A percentile compares a stretch with the other conserved stretches of the same genome.
phyloP scores from a whole-genome alignment of 1,284 basidiomycete species.

The Fistulinella cinereoalba region DNA sequence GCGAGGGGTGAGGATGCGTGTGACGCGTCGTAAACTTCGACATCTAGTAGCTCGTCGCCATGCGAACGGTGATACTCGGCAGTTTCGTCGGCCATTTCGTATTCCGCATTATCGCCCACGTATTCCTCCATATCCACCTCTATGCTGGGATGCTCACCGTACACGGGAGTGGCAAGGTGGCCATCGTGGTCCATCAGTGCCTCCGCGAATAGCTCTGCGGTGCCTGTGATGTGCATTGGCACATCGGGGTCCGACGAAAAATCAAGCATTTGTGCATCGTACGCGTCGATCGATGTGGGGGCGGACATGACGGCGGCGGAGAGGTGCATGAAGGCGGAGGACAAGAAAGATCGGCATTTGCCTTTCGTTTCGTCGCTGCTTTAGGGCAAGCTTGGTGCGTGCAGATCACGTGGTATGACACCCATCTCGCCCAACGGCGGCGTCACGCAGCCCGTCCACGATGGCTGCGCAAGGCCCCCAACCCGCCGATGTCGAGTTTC shows the following conservation, averaged over 20 bases:
- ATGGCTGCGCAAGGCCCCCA: slow-evolving; percentile 16
- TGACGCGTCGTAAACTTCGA: slow-evolving; percentile 61
- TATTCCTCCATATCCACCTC: slow-evolving; percentile 74
- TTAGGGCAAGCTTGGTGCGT: slow-evolving; percentile 37
- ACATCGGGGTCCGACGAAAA: slow-evolving; percentile 61
- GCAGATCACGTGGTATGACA: slow-evolving; percentile 28
- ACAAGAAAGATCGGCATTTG: slow-evolving; percentile 18
- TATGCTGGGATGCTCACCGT: slow-evolving; percentile 43
- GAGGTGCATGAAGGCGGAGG: slow-evolving; percentile 14
- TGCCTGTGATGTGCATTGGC: slow-evolving; percentile 50
- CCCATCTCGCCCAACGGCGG: slow-evolving; percentile 8
- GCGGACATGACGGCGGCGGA: slow-evolving; percentile 29
- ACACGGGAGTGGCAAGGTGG: slow-evolving; percentile 26
- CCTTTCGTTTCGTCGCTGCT: slow-evolving; percentile 2
- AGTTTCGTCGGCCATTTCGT: slow-evolving; percentile 62
- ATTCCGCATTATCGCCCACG: slow-evolving; percentile 56
- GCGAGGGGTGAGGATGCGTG: slow-evolving; percentile 33
- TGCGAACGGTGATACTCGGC: slow-evolving; percentile 29
- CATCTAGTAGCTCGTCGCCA: slow-evolving; percentile 45
- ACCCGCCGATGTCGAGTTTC: slow-evolving; percentile 33
- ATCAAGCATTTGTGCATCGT: slow-evolving; percentile 69
- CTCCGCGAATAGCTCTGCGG: slow-evolving; percentile 54
- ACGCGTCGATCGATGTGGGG: slow-evolving; percentile 45
- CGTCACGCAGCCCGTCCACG: not conserved
- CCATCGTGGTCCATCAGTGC: slow-evolving; percentile 63